These are phyloP conservation scores for Torulaspora globosa DNA, from an alignment of 1,139 yeast species.

Conservation along the genomic window DNA sequence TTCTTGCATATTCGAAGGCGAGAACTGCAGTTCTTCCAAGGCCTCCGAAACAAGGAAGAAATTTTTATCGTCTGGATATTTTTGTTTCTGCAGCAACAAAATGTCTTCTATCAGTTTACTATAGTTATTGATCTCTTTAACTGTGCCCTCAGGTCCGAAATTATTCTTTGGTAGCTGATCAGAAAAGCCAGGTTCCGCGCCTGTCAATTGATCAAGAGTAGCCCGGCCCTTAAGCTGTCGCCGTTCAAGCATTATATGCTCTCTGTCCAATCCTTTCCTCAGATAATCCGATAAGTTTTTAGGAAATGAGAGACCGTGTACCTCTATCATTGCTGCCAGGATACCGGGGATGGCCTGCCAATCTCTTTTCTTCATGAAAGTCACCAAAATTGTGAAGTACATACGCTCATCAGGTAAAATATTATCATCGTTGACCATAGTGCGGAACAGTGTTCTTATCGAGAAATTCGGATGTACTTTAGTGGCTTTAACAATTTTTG, in stretches of 20 bases:
- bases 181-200: not conserved
- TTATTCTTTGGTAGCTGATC: conserved; percentile 7
- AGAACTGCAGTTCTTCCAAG: conserved; percentile 11
- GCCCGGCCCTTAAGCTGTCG: conserved; percentile 3
- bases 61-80: conserved; percentile 16
- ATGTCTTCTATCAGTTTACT: conserved; percentile 14
- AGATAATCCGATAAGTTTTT: conserved; percentile 14
- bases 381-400: conserved; percentile 20
- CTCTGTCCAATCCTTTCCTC: conserved; percentile 23
- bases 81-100: conserved; percentile 11
- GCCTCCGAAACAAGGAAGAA: conserved; percentile 14
- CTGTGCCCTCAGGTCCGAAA: conserved; percentile 1
- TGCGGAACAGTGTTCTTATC: conserved; percentile 19
- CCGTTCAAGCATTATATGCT: conserved; percentile 20
- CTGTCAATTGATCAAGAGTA: conserved; percentile 3
- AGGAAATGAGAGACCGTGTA: conserved; percentile 19
- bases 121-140: conserved; percentile 1
- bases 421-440: conserved; percentile 27
- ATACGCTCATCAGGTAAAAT: conserved; percentile 22
- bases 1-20: conserved; percentile 1
- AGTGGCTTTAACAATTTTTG: conserved; percentile 12
- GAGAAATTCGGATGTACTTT: conserved; percentile 18
- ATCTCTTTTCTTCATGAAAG: conserved; percentile 25
- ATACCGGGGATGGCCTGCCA: conserved; percentile 27
- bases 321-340: conserved; percentile 18